A percentile compares a stretch with the other conserved stretches of the same genome.
These are phyloP conservation scores for Aspergillus sp. DNA, from an alignment of 2,329 filamentous ascomycete species.

Conservation along the genomic window DNA sequence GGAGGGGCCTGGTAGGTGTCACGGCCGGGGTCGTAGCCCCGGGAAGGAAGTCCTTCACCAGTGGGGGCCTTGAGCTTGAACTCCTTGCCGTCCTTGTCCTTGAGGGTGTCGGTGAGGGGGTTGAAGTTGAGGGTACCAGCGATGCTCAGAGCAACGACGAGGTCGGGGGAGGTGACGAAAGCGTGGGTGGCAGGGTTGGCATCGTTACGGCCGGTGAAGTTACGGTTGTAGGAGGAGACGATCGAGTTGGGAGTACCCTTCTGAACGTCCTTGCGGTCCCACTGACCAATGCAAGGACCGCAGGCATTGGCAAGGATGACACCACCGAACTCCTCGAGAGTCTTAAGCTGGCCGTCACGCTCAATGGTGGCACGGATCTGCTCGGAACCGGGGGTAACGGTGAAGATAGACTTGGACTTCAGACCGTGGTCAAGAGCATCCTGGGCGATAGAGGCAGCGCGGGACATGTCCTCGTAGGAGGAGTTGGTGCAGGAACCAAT, in stretches of 20 bases:
- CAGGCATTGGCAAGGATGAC: conserved; percentile 95
- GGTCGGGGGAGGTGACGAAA: conserved; percentile 88
- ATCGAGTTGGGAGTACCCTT: conserved; percentile 97
- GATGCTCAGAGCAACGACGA: conserved; percentile 84
- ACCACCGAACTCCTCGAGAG: conserved; percentile 94
- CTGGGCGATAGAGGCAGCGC: conserved; percentile 85
- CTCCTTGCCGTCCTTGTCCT: conserved; percentile 94
- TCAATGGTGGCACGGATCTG: conserved; percentile 94
- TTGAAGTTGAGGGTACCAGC: conserved; percentile 91
- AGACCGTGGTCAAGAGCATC: conserved; percentile 90
- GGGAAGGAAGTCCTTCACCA: conserved; percentile 77
- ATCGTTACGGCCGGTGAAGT: conserved; percentile 98
- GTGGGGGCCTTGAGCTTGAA: conserved; percentile 83
- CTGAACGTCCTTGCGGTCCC: conserved; percentile 91
- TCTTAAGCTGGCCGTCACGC: conserved; percentile 87
- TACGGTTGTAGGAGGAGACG: conserved; percentile 98
- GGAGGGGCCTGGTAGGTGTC: conserved; percentile 97
- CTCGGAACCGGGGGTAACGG: conserved; percentile 94
- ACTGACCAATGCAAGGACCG: conserved; percentile 90
- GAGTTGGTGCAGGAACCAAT: conserved; percentile 99
- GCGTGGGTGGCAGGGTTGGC: conserved; percentile 94
- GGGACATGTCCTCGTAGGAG: conserved; percentile 87
- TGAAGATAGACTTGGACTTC: conserved; percentile 92
- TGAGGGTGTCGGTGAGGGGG: conserved; percentile 87
- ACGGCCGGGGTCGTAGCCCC: conserved; percentile 86